A percentile compares a stretch with the other conserved stretches of the same genome.
These are phyloP conservation scores for Sarcocystis neurona DNA, from an alignment of 169 alveolate genomes.

Conservation along the genomic window DNA sequence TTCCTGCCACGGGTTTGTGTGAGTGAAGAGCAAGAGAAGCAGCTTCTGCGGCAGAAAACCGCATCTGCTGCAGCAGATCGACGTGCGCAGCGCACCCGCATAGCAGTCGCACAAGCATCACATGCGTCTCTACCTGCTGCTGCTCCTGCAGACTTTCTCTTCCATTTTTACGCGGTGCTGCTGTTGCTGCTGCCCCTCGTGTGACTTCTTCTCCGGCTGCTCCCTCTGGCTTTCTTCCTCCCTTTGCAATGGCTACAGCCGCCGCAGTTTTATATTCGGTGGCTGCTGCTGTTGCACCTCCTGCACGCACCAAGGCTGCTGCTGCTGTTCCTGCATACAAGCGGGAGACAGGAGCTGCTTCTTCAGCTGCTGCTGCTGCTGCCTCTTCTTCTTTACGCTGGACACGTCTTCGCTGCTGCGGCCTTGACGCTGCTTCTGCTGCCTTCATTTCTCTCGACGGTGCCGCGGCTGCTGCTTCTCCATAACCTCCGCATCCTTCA, in stretches of 20 bases:
- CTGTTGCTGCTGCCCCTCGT: not conserved
- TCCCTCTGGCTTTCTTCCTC: not conserved
- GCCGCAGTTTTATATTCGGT: too few relatives aligned
- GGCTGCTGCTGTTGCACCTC: too few relatives aligned
- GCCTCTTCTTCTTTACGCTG: too few relatives aligned
- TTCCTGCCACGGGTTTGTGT: not conserved
- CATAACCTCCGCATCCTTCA: too few relatives aligned
- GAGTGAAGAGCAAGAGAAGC: not conserved
- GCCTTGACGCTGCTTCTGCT: too few relatives aligned
- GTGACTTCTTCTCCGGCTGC: not conserved
- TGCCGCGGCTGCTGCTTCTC: too few relatives aligned
- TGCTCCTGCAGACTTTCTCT: not conserved
- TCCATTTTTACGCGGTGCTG: not conserved
- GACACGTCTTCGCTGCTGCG: too few relatives aligned
- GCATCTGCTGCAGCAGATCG: not conserved
- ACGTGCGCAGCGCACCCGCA: slow-evolving; percentile 30
- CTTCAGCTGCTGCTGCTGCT: too few relatives aligned
- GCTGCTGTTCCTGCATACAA: too few relatives aligned
- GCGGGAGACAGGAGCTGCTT: too few relatives aligned
- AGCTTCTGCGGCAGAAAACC: not conserved
- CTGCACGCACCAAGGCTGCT: too few relatives aligned
- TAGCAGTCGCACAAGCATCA: slow-evolving; percentile 2
- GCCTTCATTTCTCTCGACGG: too few relatives aligned
- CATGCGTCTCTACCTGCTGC: not conserved
- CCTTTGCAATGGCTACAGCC: not conserved